Evolutionary conservation across 306 rosid genomes (phyloP).

Genomic region (Vachellia pachyceras): DNA sequence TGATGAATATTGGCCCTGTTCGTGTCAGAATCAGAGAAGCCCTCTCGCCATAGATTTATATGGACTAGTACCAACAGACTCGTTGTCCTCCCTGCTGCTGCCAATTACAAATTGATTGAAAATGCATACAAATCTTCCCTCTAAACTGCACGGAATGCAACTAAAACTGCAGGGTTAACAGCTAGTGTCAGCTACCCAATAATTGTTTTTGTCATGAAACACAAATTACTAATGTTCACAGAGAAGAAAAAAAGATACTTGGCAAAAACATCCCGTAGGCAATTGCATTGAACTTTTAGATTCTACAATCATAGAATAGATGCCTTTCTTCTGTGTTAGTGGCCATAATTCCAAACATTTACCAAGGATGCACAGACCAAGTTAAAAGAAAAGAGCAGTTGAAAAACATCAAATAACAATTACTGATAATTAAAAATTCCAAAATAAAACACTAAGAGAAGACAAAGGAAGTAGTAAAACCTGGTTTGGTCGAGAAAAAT

Average conservation of each 20-base stretch:
- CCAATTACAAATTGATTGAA: constrained; percentile 31
- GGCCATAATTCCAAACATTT: constrained; percentile 14
- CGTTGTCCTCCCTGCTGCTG: constrained; percentile 28
- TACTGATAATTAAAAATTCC: constrained; percentile 22
- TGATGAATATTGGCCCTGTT: constrained; percentile 18
- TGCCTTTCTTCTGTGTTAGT: not conserved
- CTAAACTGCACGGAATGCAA: constrained; percentile 63
- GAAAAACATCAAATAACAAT: constrained; percentile 2
- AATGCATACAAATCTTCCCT: constrained; percentile 44
- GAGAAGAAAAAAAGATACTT: not conserved
- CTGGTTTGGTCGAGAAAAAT: not conserved
- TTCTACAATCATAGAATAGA: constrained; percentile 1
- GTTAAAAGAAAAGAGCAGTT: constrained; percentile 2
- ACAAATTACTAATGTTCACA: not conserved
- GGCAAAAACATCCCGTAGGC: constrained; percentile 30
- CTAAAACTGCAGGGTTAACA: constrained; percentile 69
- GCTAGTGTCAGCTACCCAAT: constrained; percentile 33
- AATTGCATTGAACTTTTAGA: constrained; percentile 24
- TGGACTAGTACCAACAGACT: constrained; percentile 30
- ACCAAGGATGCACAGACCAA: constrained; percentile 13
- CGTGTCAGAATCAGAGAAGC: constrained; percentile 34
- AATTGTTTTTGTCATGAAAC: not conserved
- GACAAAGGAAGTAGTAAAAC: not conserved
- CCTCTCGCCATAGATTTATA: constrained; percentile 29
- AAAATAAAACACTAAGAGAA: not conserved